Conservation (phyloP, 2,329 filamentous ascomycete species). For the Diplodia corticola region DNA sequence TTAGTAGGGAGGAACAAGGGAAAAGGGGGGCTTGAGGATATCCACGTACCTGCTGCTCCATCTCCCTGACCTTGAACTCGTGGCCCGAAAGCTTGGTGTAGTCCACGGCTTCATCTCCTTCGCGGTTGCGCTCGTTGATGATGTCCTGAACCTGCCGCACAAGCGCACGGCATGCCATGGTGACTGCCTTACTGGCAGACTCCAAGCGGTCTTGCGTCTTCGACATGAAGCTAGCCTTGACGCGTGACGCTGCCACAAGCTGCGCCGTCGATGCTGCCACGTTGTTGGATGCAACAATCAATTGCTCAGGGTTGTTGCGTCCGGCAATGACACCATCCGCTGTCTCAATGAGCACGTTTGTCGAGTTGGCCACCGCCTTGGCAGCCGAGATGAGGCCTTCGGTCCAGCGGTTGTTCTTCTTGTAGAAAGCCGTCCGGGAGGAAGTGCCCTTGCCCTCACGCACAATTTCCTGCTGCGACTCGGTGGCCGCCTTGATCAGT, state of each 20-base stretch:
- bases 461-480: constrained; percentile 94
- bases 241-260: constrained; percentile 89
- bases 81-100: constrained; percentile 86
- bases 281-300: constrained; percentile 97
- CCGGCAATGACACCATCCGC: constrained; percentile 92
- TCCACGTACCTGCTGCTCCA: constrained; percentile 94
- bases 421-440: constrained; percentile 93
- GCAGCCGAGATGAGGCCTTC: constrained; percentile 96
- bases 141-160: constrained; percentile 93
- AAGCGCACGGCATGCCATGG: constrained; percentile 79
- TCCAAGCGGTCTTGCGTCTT: constrained; percentile 93
- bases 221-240: constrained; percentile 98
- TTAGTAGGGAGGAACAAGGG: not conserved
- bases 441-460: constrained; percentile 85
- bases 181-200: constrained; percentile 88
- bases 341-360: constrained; percentile 96
- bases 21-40: not conserved
- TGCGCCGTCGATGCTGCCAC: constrained; percentile 95
- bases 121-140: constrained; percentile 81
- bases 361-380: constrained; percentile 91
- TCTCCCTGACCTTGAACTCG: constrained; percentile 98
- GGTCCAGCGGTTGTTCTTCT: constrained; percentile 99
- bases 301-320: constrained; percentile 90
- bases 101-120: constrained; percentile 77
- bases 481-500: constrained; percentile 91